phyloP scores from a whole-genome alignment of 306 rosid genomes.

The Rubus idaeus region DNA sequence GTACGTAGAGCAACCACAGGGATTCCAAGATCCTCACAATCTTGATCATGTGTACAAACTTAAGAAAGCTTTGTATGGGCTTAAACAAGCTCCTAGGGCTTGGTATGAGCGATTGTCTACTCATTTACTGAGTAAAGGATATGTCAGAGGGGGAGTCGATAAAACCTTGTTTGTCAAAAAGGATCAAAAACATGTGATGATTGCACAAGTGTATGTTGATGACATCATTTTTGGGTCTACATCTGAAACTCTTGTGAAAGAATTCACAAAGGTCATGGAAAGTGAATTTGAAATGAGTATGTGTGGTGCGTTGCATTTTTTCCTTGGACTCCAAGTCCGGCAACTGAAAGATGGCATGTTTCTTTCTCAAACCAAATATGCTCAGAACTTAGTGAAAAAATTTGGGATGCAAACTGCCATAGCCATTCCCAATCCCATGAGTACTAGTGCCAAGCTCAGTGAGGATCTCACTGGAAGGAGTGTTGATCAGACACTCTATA shows the following conservation, averaged over 20 bases:
- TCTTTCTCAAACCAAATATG: neutral
- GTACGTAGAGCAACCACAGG: neutral
- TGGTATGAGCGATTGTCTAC: neutral
- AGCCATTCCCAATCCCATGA: neutral
- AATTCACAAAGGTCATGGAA: too few species aligned
- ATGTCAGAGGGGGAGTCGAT: too few species aligned
- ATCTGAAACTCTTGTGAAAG: too few species aligned
- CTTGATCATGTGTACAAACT: neutral
- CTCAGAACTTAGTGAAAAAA: neutral
- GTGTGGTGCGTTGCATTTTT: too few species aligned
- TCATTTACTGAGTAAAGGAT: too few species aligned
- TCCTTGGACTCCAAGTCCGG: neutral
- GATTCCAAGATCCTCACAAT: neutral
- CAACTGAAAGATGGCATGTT: neutral
- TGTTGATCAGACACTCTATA: neutral
- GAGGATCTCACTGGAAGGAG: too few species aligned
- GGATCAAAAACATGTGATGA: too few species aligned
- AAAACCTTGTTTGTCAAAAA: too few species aligned
- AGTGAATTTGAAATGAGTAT: neutral
- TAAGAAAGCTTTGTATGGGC: neutral
- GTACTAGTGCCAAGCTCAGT: neutral
- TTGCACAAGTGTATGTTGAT: too few species aligned
- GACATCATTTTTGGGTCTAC: too few species aligned
- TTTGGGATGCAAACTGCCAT: neutral
- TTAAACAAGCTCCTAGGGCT: neutral